Evolutionary conservation across 2,329 filamentous ascomycete species (phyloP), one percentile per base, ranked within the genome.

Genomic region (Xylaria sp.): DNA sequence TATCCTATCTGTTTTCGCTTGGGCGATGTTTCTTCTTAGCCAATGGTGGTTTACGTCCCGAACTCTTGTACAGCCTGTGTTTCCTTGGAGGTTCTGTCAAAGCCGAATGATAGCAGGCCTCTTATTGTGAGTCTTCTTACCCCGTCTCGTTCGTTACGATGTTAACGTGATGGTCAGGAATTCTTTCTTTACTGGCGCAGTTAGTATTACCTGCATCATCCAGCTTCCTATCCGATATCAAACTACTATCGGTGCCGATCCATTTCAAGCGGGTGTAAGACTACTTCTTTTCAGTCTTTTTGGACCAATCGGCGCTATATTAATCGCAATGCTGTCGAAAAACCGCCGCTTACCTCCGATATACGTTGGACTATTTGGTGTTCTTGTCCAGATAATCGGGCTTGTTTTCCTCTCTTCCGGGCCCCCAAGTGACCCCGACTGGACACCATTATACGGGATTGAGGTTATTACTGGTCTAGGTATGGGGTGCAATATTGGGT

Each of bases 11-110:
- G 61, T 23, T 7, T 43, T 70, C 20, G 60, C 45, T 34, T 72
- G 70, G 72, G 45, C 60, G 2, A 65, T 61, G 36, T 72, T 73
- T 28, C 60, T 73, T n/a, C 39, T 41, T 13, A 65, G 63, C n/a
- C 61, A 72, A 30, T 68, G 69, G 66, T 68, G 65, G 39, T 64
- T 39, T 20, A 56, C n/a, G 25, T 57, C 61, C 6, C 6, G 30
- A 58, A 69, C 57, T 46, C 25, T 36, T 2, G 36, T 67, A 41
- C 60, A 72, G 34, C 65, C 71, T 0, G 67, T 72, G 2, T 70
- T 72, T 30, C 69, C 69, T 39, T 72, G 71, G 71, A 48, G 63
- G 28, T 71, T 72, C 59, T 69, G 63, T 55, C 58, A 67, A 25
- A 70, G 34, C 36, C 65, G 67, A n/a, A 30, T 64, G 45, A 58